Evolutionary conservation across 257 asterid species (phyloP).

Genomic region (Nicotiana attenuata): DNA sequence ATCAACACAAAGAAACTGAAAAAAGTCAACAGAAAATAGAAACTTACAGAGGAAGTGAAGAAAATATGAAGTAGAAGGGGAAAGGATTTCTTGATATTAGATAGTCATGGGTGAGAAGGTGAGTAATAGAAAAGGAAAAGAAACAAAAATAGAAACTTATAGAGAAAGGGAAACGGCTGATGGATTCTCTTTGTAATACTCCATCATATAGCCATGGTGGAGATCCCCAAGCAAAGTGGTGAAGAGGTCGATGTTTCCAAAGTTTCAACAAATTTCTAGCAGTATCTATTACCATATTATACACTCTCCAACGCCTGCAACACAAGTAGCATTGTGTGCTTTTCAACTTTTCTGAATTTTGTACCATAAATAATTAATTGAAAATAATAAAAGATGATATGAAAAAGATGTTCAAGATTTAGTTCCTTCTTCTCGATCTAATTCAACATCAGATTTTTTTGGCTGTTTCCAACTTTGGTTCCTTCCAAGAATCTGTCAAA

Average conservation of each 20-base stretch:
- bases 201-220: neutral
- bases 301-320: no score
- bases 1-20: no score
- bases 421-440: no score
- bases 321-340: no score
- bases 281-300: no score
- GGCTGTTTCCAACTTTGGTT: no score
- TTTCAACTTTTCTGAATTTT: neutral
- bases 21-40: neutral
- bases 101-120: no score
- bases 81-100: no score
- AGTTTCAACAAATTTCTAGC: no score
- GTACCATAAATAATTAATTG: neutral
- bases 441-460: no score
- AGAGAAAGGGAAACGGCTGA: neutral
- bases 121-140: neutral
- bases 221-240: neutral
- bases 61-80: neutral
- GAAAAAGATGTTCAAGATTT: no score
- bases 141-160: neutral
- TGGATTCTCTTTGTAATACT: neutral
- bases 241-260: neutral
- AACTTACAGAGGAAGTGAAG: neutral
- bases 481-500: no score
- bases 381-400: neutral